Conservation (phyloP, 176 grass and related monocot species). For the Oryza meyeriana region DNA sequence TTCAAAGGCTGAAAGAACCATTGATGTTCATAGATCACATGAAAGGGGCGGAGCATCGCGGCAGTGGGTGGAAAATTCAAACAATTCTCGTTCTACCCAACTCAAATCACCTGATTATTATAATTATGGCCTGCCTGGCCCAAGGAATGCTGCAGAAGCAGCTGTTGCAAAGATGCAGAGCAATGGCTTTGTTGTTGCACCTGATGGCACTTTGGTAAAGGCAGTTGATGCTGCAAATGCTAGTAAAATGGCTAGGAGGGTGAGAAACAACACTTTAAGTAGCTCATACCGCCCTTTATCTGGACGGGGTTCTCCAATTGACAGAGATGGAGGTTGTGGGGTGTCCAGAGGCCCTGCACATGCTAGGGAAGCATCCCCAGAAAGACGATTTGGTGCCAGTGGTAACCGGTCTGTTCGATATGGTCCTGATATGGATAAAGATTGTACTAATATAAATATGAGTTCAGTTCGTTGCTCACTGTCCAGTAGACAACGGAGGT, state of each 20-base stretch:
- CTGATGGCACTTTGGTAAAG: slow-evolving; percentile 94
- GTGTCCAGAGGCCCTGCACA: slow-evolving; percentile 42
- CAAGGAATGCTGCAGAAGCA: slow-evolving; percentile 87
- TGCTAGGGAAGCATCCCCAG: slow-evolving; percentile 55
- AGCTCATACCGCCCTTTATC: slow-evolving; percentile 37
- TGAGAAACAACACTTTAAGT: slow-evolving; percentile 53
- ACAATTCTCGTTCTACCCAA: slow-evolving; percentile 38
- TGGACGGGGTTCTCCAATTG: slow-evolving; percentile 44
- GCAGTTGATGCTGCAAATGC: slow-evolving; percentile 40
- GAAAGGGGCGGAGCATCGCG: slow-evolving; percentile 30
- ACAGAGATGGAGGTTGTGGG: slow-evolving; percentile 36
- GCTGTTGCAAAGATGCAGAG: slow-evolving; percentile 91
- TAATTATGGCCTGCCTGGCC: slow-evolving; percentile 54
- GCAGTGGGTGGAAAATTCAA: slow-evolving; percentile 62
- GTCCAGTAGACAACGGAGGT: slow-evolving; percentile 51
- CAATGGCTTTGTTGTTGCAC: slow-evolving; percentile 94
- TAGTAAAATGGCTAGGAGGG: slow-evolving; percentile 33
- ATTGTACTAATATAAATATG: slow-evolving; percentile 45
- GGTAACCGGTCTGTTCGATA: slow-evolving; percentile 47
- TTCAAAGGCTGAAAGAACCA: slow-evolving; percentile 50
- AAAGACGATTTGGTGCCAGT: slow-evolving; percentile 46
- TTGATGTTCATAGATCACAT: slow-evolving; percentile 34
- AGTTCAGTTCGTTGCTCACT: slow-evolving; percentile 38
- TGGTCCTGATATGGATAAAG: slow-evolving; percentile 50
- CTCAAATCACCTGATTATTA: slow-evolving; percentile 57